phyloP scores from a whole-genome alignment of 208 protist species.

The Porcisia deanei region DNA sequence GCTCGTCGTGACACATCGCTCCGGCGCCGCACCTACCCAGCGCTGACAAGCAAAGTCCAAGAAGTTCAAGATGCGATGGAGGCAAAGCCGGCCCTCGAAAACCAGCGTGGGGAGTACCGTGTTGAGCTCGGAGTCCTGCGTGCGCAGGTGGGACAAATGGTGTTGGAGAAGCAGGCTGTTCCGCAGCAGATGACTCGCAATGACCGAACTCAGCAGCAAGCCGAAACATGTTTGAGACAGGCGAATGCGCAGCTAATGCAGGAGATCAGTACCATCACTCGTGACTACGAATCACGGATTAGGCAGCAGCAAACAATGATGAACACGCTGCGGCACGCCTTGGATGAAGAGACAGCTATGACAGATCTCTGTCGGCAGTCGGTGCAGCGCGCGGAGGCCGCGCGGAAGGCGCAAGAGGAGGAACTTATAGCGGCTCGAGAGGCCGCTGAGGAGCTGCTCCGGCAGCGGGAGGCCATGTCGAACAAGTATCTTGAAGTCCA shows the following conservation, averaged over 20 bases:
- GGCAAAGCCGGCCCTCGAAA: slow-evolving; percentile 21
- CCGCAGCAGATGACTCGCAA: slow-evolving; percentile 27
- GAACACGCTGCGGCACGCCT: slow-evolving; percentile 46
- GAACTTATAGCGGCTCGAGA: slow-evolving; percentile 35
- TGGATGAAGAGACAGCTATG: slow-evolving; percentile 62
- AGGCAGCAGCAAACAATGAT: slow-evolving; percentile 67
- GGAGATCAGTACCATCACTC: slow-evolving; percentile 39
- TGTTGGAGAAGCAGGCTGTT: slow-evolving; percentile 20
- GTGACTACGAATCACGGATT: slow-evolving; percentile 55
- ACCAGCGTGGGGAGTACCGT: slow-evolving; percentile 53
- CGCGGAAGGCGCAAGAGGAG: slow-evolving; percentile 36
- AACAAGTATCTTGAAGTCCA: slow-evolving; percentile 37
- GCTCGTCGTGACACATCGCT: not conserved
- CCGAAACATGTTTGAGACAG: slow-evolving; percentile 31
- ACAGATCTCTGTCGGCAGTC: slow-evolving; percentile 47
- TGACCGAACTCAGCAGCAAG: slow-evolving; percentile 22
- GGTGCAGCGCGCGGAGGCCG: slow-evolving; percentile 39
- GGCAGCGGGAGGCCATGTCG: slow-evolving; percentile 18
- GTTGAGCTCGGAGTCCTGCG: slow-evolving; percentile 49
- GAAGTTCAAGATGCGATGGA: slow-evolving; percentile 22
- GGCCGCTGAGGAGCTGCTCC: slow-evolving; percentile 23
- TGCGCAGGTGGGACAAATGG: slow-evolving; percentile 40
- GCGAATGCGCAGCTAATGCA: slow-evolving; percentile 39
- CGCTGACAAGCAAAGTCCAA: slow-evolving; percentile 9
- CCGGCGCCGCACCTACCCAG: not conserved